Base-by-base conservation (phyloP, 2,329 filamentous ascomycete species). In the Dactylellina cionopaga region DNA sequence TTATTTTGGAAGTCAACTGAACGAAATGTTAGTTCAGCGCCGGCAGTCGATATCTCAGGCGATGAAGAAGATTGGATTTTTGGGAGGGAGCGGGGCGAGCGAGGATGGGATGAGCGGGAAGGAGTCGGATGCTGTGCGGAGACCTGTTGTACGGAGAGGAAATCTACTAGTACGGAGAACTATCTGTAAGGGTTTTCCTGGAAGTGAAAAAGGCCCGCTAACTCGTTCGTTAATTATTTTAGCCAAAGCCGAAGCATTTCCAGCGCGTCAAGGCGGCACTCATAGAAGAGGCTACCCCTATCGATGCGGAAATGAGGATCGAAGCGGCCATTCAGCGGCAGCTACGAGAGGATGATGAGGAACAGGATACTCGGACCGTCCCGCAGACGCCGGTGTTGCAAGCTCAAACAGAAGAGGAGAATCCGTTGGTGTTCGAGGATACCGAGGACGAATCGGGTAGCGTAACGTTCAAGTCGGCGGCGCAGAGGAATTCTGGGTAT, bases 211-310 rank as follows among this genome's bases (percentile, higher is more conserved):
- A n/a, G n/a, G 11, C 2, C 6, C 15, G 29, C n/a, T 59, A 51
- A 25, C 24, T 31, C 4, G 33, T 29, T 25, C 29, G 69, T 79
- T 83, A 75, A 83, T 75, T 5, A 10, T 15, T 33, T 33, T 76
- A 96, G 91, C 95, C 96, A 10, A 99, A 98, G 83, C 95, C 94
- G 0, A 96, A 96, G 81, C 92, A 90, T 0, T 99, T 99, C 80
- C 92, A 93, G 3, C 89, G 95, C 9, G 96, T 99, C 75, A 88
- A 91, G 73, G 95, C 94, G 6, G 92, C 92, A 2, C 85, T 99
- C 0, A 85, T 91, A 65, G 95, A 99, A 81, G 95, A 99, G 81
- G 86, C 87, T 13, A 88, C 92, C 0, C 95, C 95, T 0, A 84
- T 96, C 7, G 95, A 99, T 77, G 90, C 90, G 41, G 95, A 99